Percentiles rank a stretch among this genome's conserved stretches.
Evolutionary conservation across 2,329 filamentous ascomycete genomes (phyloP).

Genomic region (Phyllachora maydis): DNA sequence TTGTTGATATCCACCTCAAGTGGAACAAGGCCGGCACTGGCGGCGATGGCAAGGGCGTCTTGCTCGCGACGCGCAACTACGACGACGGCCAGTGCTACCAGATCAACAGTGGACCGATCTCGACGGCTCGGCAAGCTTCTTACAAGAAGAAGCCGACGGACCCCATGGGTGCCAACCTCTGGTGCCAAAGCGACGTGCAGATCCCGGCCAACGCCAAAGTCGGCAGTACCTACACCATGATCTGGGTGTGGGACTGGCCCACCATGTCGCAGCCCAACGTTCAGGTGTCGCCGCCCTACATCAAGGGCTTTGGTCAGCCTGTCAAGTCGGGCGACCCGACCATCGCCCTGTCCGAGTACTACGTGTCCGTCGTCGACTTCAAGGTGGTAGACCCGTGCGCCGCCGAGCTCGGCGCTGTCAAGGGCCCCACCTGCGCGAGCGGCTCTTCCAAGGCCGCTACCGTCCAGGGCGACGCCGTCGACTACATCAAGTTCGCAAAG

Average conservation of each 20-base stretch:
- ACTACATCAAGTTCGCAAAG: slow-evolving; percentile 12
- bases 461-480: no score
- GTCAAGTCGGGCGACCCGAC: slow-evolving; percentile 7
- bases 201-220: slow-evolving; percentile 45
- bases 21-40: slow-evolving; percentile 72
- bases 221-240: slow-evolving; percentile 54
- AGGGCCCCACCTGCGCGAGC: slow-evolving; percentile 13
- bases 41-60: slow-evolving; percentile 55
- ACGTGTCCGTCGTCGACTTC: slow-evolving; percentile 17
- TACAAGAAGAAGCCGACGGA: slow-evolving; percentile 28
- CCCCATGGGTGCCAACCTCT: slow-evolving; percentile 36
- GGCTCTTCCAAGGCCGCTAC: slow-evolving; percentile 6
- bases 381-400: slow-evolving; percentile 10
- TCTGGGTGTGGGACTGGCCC: slow-evolving; percentile 97
- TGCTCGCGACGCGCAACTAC: slow-evolving; percentile 61
- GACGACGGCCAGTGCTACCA: slow-evolving; percentile 89
- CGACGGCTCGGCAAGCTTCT: slow-evolving; percentile 31
- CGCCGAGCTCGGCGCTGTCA: slow-evolving; percentile 16
- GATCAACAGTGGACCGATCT: slow-evolving; percentile 33
- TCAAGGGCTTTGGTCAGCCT: no score
- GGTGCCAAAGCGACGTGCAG: slow-evolving; percentile 65
- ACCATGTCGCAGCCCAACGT: slow-evolving; percentile 23
- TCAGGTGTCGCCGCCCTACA: slow-evolving; percentile 6
- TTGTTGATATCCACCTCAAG: slow-evolving; percentile 44
- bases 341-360: slow-evolving; percentile 12